Base-by-base conservation (phyloP, 164 flowering plant genomes). In the Sextonia rubra region DNA sequence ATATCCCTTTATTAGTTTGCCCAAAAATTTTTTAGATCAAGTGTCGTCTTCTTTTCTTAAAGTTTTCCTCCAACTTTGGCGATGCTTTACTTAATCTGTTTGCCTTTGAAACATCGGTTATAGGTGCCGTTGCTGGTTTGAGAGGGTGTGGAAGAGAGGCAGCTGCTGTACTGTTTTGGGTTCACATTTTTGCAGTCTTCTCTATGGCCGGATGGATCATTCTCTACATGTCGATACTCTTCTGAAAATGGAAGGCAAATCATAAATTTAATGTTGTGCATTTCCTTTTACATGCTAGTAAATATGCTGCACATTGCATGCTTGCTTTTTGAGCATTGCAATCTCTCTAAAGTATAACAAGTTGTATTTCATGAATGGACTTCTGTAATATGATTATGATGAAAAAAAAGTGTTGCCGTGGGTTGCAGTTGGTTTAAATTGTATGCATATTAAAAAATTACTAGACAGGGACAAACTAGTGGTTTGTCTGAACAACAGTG, bases 181-280 rank as follows among this genome's bases (percentile, higher is more conserved):
- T 95, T 79, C 99, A 95, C 72, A 89, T 95, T 11, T 95, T 92
- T 79, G 96, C 99, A 0, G 69, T 95, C 47, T 67, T 95, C 79
- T 91, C 99, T 2, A 95, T 95, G 99, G 92, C 97, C 22, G 98
- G 89, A 70, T 93, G 99, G 99, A 86, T 95, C 2, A 76, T 85
- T 71, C 90, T 95, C 17, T 93, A 85, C 74, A 80, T 93, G 65
- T 79, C 83, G 73, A 76, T 95, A 66, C 90, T 95, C 48, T 95
- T 91, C 77, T 90, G 48, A 65, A 47, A 15, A 29, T 11, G 25
- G 27, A 24, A 25, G 67, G n/a, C 24, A 32, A 32, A 52, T 18
- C 58, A 52, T 52, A 52, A 52, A 52, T 17, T 52, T 11, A 32
- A 0, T 37, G n/a, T 12, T 52, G 20, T 52, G 6, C 58, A 52